A percentile compares a stretch with the other conserved stretches of the same genome.
Evolutionary conservation across 2,329 filamentous ascomycete genomes (phyloP).

Genomic region (Bipolaris cookei): DNA sequence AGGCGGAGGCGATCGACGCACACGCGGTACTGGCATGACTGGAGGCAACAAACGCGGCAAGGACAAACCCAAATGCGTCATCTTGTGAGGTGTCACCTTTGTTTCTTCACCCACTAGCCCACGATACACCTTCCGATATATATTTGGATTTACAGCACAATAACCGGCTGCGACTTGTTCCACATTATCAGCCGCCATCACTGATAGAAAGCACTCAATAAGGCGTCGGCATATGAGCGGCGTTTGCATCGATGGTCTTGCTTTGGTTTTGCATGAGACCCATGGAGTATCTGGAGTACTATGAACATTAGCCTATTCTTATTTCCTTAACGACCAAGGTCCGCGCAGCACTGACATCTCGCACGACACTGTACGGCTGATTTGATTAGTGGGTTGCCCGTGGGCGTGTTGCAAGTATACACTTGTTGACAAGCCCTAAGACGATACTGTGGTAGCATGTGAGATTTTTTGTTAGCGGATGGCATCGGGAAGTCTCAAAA

Average conservation of each 20-base stretch:
- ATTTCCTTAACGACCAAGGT: slow-evolving; percentile 22
- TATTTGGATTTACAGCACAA: slow-evolving; percentile 37
- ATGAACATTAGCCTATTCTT: slow-evolving; percentile 23
- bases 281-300: slow-evolving; percentile 42
- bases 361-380: slow-evolving; percentile 34
- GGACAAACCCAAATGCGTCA: slow-evolving; percentile 45
- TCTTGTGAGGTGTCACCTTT: slow-evolving; percentile 32
- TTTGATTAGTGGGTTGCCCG: slow-evolving; percentile 16
- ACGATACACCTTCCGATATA: slow-evolving; percentile 21
- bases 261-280: slow-evolving; percentile 40
- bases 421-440: slow-evolving; percentile 6
- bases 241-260: slow-evolving; percentile 45
- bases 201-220: slow-evolving; percentile 41
- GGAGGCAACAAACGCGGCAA: slow-evolving; percentile 25
- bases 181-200: slow-evolving; percentile 31
- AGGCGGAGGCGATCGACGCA: slow-evolving; percentile 21
- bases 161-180: slow-evolving; percentile 36
- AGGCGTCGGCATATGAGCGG: slow-evolving; percentile 47
- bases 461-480: slow-evolving; percentile 17
- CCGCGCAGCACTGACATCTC: slow-evolving; percentile 24
- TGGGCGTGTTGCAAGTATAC: slow-evolving; percentile 7
- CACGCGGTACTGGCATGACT: slow-evolving; percentile 20
- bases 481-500: slow-evolving; percentile 12
- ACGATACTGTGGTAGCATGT: slow-evolving; percentile 15
- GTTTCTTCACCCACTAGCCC: slow-evolving; percentile 3